Evolutionary conservation across 192 early-diverging fungal genomes (phyloP).

Genomic region (Helicostylum pulchrum): DNA sequence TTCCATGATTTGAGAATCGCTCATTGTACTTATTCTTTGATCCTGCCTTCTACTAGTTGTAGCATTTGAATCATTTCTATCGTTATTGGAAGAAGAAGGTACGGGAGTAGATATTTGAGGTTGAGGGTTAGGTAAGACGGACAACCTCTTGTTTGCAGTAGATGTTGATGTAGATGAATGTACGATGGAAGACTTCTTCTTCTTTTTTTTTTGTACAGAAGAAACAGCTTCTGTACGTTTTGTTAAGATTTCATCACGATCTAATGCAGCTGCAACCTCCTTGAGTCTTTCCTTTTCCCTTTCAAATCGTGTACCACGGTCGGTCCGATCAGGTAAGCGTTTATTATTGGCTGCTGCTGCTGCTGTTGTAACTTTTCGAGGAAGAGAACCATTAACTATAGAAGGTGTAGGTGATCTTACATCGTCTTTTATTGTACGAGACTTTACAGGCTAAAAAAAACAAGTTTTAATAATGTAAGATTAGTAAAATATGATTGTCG

Average conservation of each 20-base stretch:
- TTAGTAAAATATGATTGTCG: too few relatives aligned
- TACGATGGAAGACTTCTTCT: background rate
- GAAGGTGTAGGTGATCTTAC: background rate
- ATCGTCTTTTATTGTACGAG: too few relatives aligned
- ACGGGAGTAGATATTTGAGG: constrained; percentile 38
- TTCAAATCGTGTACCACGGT: constrained; percentile 17
- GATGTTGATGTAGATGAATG: too few relatives aligned
- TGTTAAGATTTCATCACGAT: constrained; percentile 10
- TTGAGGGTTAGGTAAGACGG: constrained; percentile 32
- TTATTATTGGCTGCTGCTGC: too few relatives aligned
- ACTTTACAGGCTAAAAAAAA: too few relatives aligned
- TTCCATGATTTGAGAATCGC: constrained; percentile 93
- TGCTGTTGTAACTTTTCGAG: background rate
- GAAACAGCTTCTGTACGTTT: background rate
- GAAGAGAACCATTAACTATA: background rate
- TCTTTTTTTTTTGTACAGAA: background rate
- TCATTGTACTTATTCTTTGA: constrained; percentile 76
- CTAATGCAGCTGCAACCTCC: constrained; percentile 2
- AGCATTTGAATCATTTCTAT: constrained; percentile 21
- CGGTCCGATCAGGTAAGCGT: too few relatives aligned
- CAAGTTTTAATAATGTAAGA: too few relatives aligned
- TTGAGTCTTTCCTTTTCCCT: constrained; percentile 15
- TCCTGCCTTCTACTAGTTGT: constrained; percentile 53
- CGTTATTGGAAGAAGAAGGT: constrained; percentile 10
- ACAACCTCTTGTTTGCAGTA: constrained; percentile 15